Evolutionary conservation across 164 flowering plant species (phyloP).

Genomic region (Santalum album): DNA sequence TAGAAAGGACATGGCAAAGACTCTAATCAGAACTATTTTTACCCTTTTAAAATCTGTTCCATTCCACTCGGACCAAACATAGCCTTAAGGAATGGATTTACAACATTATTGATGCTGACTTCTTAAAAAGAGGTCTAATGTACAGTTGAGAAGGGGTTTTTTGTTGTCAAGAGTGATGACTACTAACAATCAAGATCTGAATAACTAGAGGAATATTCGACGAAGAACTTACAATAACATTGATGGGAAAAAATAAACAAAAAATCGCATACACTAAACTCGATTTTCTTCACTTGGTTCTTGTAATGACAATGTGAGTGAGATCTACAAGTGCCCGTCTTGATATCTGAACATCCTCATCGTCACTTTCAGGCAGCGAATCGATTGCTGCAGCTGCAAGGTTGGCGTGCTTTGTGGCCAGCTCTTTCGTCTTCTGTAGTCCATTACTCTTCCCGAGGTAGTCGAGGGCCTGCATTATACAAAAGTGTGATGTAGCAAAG

Average conservation of each 20-base stretch:
- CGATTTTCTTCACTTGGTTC: conserved; percentile 50
- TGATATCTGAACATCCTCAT: conserved; percentile 59
- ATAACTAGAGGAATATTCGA: too few relatives aligned
- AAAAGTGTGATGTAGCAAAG: background rate
- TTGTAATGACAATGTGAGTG: conserved; percentile 62
- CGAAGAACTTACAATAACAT: too few relatives aligned
- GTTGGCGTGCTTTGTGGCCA: conserved; percentile 71
- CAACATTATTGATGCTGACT: too few relatives aligned
- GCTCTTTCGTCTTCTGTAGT: conserved; percentile 61
- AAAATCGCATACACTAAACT: background rate
- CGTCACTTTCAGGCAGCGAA: conserved; percentile 65
- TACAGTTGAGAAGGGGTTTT: too few relatives aligned
- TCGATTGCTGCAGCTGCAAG: conserved; percentile 76
- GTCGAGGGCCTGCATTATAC: conserved; percentile 58
- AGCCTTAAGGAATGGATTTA: too few relatives aligned
- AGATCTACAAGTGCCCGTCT: conserved; percentile 83
- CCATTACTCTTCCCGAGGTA: conserved; percentile 81
- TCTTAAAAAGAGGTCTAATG: too few relatives aligned
- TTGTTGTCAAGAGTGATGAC: too few relatives aligned
- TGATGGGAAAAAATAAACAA: background rate
- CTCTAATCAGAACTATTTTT: too few relatives aligned
- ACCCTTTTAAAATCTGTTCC: too few relatives aligned
- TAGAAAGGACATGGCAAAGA: too few relatives aligned
- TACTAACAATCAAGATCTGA: too few relatives aligned
- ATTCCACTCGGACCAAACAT: too few relatives aligned